Base-by-base conservation (phyloP, 1,139 yeast genomes). In the Scheffersomyces lignicola region DNA sequence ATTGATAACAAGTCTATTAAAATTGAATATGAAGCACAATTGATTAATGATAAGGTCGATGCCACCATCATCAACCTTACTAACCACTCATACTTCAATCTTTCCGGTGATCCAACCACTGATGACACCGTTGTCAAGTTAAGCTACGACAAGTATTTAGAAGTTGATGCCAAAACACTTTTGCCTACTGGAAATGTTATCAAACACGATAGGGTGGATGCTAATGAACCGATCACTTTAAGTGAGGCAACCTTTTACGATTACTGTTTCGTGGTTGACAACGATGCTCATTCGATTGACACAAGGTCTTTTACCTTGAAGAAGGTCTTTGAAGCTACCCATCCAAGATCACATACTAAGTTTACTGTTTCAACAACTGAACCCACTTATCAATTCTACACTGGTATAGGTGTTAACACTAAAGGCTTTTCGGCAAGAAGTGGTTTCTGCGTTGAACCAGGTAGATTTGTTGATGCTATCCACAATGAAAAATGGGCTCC, bases 351-450 rank as follows among this genome's bases (percentile, higher is more conserved):
- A 7, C 54, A 61, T 10, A 54, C 71, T 31, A 62, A 63, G 31
- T 51, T 82, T 30, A 56, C 56, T 11, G 73, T 76, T 11, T 54
- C 59, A 18, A 65, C 85, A 7, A 81, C 88, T 2, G 89, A 82
- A 43, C 89, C 89, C 5, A 62, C 79, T 4, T 80, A 77, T 66
- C 88, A 81, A 56, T 65, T 82, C 35, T 82, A 81, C 57, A 78
- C 87, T 24, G 85, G 85, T 22, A 80, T 76, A 44, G 64, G 63
- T 35, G 65, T 73, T 38, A 49, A 68, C 39, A 62, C 70, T 28
- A 58, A 58, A 7, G 68, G 67, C 3, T 67, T 56, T 45, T 59
- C 62, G 18, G 51, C 64, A 20, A 69, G 86, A 53, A 58, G 73
- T 36, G 88, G 86, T 5, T 72, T 81, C 54, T 80, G 84, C 43